Conservation (phyloP, 805 yeast species). For the Saccharomycopsis sp. region DNA sequence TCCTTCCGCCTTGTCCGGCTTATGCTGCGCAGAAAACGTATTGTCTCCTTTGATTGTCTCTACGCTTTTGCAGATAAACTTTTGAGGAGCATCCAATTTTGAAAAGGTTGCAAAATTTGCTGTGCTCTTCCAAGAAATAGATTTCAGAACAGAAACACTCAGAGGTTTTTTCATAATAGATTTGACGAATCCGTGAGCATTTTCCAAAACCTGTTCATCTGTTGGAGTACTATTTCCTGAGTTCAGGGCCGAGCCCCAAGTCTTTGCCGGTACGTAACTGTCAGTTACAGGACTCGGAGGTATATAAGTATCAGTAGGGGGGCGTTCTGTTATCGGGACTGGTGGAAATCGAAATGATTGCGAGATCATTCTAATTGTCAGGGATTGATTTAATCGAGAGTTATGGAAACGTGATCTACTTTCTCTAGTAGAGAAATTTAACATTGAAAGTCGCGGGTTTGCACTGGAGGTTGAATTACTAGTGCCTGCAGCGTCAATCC, state of each 20-base stretch:
- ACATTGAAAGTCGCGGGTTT: too few species aligned
- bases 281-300: constrained; percentile 41
- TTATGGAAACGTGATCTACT: too few species aligned
- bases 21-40: neutral
- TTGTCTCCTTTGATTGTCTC: neutral
- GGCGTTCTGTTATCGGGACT: too few species aligned
- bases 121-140: neutral
- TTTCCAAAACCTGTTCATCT: too few species aligned
- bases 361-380: too few species aligned
- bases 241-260: constrained; percentile 30
- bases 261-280: constrained; percentile 50
- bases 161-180: neutral
- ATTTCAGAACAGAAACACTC: neutral
- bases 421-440: too few species aligned
- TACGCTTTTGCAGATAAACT: neutral
- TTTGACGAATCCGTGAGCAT: neutral
- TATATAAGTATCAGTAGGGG: neutral
- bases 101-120: neutral
- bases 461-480: too few species aligned
- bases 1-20: too few species aligned
- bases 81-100: neutral
- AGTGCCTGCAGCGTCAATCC: too few species aligned
- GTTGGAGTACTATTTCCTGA: neutral
- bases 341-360: too few species aligned
- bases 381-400: too few species aligned